Percentiles rank a stretch among this genome's conserved stretches.
phyloP scores from a whole-genome alignment of 177 flowering plant genomes.

The Vitis hybrid region DNA sequence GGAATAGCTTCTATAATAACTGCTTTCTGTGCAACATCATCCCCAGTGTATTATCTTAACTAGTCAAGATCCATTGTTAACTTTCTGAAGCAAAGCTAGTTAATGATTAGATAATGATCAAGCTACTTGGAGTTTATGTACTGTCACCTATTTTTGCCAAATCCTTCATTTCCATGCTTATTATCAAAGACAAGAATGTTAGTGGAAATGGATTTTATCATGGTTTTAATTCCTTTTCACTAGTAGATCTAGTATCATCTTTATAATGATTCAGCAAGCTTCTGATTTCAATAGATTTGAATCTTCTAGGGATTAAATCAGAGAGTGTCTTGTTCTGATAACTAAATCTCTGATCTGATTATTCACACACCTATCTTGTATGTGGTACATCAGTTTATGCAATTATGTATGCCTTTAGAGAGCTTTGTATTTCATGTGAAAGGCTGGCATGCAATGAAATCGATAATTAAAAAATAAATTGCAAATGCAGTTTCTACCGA shows the following conservation, averaged over 20 bases:
- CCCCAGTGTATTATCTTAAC: not conserved
- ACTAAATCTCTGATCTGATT: too few species aligned
- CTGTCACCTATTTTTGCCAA: not conserved
- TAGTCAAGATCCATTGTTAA: not conserved
- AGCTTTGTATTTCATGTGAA: too few species aligned
- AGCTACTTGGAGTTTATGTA: not conserved
- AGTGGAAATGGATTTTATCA: not conserved
- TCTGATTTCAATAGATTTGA: too few species aligned
- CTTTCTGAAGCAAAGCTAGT: not conserved
- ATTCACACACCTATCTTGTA: too few species aligned
- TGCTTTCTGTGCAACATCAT: not conserved
- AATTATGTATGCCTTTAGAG: too few species aligned
- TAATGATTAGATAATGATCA: not conserved
- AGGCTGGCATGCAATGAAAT: too few species aligned
- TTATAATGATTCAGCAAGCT: too few species aligned
- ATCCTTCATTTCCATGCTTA: not conserved
- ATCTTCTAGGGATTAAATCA: too few species aligned
- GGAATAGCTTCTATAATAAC: not conserved
- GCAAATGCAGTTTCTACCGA: slow-evolving; percentile 53
- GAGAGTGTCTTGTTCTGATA: too few species aligned
- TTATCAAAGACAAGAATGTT: not conserved
- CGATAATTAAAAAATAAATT: not conserved
- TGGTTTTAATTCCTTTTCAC: not conserved
- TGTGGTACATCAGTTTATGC: too few species aligned
- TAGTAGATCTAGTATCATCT: too few species aligned